Evolutionary conservation across 805 yeast genomes (phyloP).

Genomic region (Zygosaccharomyces kombuchaensis): DNA sequence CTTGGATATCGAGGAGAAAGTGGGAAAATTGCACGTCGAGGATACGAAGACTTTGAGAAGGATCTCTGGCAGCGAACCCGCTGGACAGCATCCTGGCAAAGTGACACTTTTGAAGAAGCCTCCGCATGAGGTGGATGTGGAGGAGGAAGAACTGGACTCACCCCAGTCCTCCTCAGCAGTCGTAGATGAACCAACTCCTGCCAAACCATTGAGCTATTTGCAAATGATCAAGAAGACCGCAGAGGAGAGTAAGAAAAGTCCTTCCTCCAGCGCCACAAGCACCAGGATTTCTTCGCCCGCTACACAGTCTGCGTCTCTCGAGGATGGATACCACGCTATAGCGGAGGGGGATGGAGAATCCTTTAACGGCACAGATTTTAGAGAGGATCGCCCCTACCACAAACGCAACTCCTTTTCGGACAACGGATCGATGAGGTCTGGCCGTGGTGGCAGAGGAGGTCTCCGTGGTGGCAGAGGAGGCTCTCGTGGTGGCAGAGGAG

Average conservation of each 20-base stretch:
- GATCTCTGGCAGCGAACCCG: constrained; percentile 20
- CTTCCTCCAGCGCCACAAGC: constrained; percentile 7
- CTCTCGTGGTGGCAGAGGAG: constrained; percentile 17
- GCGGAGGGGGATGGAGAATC: neutral
- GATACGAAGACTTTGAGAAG: constrained; percentile 37
- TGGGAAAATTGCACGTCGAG: constrained; percentile 42
- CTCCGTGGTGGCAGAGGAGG: constrained; percentile 22
- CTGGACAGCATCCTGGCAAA: constrained; percentile 14
- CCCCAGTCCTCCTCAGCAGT: neutral
- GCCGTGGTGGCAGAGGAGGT: constrained; percentile 16
- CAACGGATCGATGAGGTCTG: constrained; percentile 11
- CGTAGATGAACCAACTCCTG: constrained; percentile 1
- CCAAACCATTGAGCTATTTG: constrained; percentile 27
- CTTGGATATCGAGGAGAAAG: constrained; percentile 54
- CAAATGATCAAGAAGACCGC: constrained; percentile 27
- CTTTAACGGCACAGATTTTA: neutral
- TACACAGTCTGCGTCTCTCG: neutral
- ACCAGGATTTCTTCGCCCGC: constrained; percentile 11
- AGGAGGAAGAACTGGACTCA: constrained; percentile 3
- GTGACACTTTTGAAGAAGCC: constrained; percentile 22
- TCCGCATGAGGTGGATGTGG: constrained; percentile 11
- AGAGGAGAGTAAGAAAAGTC: constrained; percentile 20
- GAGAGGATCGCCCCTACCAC: constrained; percentile 3
- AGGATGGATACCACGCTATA: neutral
- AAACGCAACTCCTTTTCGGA: constrained; percentile 7